Base-by-base conservation (phyloP, 73 alveolate genomes). In the Paramecium sonneborni region DNA sequence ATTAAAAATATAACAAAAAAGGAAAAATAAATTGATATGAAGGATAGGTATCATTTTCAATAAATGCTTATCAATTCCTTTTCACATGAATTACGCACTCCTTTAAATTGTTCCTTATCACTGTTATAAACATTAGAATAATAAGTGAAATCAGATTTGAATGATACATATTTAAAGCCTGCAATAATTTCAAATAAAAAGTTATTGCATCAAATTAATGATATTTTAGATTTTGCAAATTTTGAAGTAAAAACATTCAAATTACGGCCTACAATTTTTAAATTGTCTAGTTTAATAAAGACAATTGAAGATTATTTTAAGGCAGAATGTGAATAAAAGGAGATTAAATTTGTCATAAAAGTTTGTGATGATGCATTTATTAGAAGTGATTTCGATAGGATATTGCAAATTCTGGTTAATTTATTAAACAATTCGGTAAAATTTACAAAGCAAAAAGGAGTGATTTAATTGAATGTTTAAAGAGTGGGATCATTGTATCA, bases 31-130 rank as follows among this genome's bases (percentile, higher is more conserved):
- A 20, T 72, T 0, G 86, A 72, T 12, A 35, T 72, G 62, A 32
- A 72, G 11, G 86, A 72, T 11, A 72, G 57, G 30, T 72, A 72
- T 35, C 48, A 38, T 26, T 72, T 72, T 18, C 24, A 72, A 35
- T 72, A 30, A 15, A 72, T 32, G 57, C 30, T 72, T 1, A 35
- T 72, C 14, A 72, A 72, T 72, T 76, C 93, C 6, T 82, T 88
- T n/a, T 68, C 90, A 0, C 93, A 88, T 43, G 93, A 88, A 69
- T 58, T 88, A 21, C 41, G 93, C 20, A 88, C 93, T 68, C 93
- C 93, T 38, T 70, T 88, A 10, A 88, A 88, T 68, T 88, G 93
- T 43, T 69, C 90, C 14, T 20, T 88, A 15, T 69, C 57, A 1
- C 24, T 88, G 24, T 82, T 88, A 44, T 57, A 69, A 69, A 82